Evolutionary conservation across 2,329 filamentous ascomycete species (phyloP), one percentile per base, ranked within the genome.

Genomic region (Stagonosporopsis tanaceti): DNA sequence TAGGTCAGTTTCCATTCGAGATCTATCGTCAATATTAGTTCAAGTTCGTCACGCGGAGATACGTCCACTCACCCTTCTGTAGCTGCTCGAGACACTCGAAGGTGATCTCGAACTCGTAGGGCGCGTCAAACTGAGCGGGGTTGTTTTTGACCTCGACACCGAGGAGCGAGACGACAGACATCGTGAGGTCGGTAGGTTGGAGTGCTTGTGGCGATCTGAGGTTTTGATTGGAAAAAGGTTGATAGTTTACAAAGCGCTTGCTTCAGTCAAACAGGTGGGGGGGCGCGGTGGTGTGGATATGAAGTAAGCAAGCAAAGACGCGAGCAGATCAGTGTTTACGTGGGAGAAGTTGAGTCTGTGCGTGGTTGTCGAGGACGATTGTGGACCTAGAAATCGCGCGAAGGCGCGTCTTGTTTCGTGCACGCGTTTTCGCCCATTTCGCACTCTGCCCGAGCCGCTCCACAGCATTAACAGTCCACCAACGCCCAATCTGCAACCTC

Each of bases 1-100:
- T 99, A 99, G 77, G 93, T 99, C 71, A 99, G 84, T 81, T 99
- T 99, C 95, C 95, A 99, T 81, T 99, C 95, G 61, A 99, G 88
- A 80, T 99, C 95, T 96, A 71, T 32, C 35, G 40, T 15, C 50
- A 41, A 48, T 41, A 20, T 75, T 64, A 70, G 65, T 53, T 11
- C 24, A 39, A 34, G 20, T 9, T n/a, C 27, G 20, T 14, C 20
- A 14, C 27, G 54, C 11, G 37, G 14, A 1, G 11, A 2, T 24
- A 14, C 9, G 38, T 14, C n/a, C 22, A 48, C 62, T 50, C 78
- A 93, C 93, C 93, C 80, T 97, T 97, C 76, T 96, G 91, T 37
- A 99, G 86, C 67, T 90, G 87, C 82, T 99, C 95, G 24, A 98
- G 87, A 73, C 95, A 98, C 80, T 99, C 95, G 63, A 99, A 99